A percentile compares a stretch with the other conserved stretches of the same genome.
Evolutionary conservation across 2,329 filamentous ascomycete species (phyloP).

Genomic region (Stagonosporopsis chrysanthemi): DNA sequence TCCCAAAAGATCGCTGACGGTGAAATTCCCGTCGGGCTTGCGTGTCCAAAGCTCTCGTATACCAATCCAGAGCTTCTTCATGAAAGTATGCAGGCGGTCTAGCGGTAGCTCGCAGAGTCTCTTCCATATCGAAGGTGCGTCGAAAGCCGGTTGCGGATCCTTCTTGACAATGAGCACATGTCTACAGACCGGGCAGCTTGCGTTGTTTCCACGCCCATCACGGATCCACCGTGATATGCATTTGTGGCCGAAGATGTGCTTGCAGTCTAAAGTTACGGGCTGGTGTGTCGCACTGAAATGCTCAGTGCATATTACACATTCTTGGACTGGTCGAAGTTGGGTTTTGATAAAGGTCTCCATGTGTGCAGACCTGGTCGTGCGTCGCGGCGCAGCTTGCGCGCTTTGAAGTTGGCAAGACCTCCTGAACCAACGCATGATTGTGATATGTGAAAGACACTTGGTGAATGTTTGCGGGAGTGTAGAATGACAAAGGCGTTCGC

Average conservation of each 20-base stretch:
- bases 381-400: not conserved
- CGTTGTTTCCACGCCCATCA: conserved; percentile 32
- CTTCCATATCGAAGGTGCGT: conserved; percentile 36
- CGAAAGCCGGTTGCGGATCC: conserved; percentile 22
- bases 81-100: conserved; percentile 28
- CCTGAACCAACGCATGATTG: not conserved
- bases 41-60: conserved; percentile 31
- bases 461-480: conserved; percentile 18
- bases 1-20: conserved; percentile 28
- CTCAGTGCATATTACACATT: conserved; percentile 40
- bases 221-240: conserved; percentile 42
- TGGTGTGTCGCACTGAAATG: conserved; percentile 33
- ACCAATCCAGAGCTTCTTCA: conserved; percentile 30
- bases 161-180: conserved; percentile 26
- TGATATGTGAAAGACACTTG: conserved; percentile 2
- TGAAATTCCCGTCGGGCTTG: conserved; percentile 28
- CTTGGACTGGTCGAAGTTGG: conserved; percentile 36
- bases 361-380: not conserved
- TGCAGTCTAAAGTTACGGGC: conserved; percentile 42
- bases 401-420: not conserved
- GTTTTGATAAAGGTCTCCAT: conserved; percentile 40
- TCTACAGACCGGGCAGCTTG: conserved; percentile 41
- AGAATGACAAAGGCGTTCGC: conserved; percentile 5
- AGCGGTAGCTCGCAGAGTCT: conserved; percentile 33
- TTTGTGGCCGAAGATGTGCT: conserved; percentile 42